Percentiles rank a stretch among this genome's conserved stretches.
These are phyloP conservation scores for Pleurotus citrinopileatus DNA, from an alignment of 768 basidiomycete genomes.

Conservation along the genomic window DNA sequence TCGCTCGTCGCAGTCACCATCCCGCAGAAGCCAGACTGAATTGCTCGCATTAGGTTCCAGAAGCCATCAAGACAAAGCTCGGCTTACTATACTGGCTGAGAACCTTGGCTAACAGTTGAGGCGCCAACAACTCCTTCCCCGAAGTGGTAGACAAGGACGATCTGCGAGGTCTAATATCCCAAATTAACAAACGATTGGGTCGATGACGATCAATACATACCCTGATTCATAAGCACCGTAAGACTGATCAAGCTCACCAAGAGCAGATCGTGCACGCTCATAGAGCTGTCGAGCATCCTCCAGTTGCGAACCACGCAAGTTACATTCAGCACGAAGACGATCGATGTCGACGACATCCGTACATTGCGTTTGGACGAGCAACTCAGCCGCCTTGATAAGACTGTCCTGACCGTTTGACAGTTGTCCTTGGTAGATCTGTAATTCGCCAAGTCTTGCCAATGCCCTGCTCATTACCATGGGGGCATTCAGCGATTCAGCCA, in stretches of 20 bases:
- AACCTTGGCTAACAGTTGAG: conserved; percentile 57
- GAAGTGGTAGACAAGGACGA: conserved; percentile 25
- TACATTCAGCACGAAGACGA: conserved; percentile 55
- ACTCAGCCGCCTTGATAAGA: conserved; percentile 46
- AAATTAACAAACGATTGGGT: too few relatives aligned
- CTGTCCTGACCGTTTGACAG: conserved; percentile 54
- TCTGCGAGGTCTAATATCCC: conserved; percentile 42
- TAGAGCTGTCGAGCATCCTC: conserved; percentile 54
- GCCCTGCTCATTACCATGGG: conserved; percentile 66
- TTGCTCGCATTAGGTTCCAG: conserved; percentile 7
- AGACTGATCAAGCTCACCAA: conserved; percentile 58
- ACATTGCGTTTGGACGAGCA: conserved; percentile 45
- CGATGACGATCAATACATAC: conserved; percentile 35
- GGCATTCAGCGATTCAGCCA: conserved; percentile 68
- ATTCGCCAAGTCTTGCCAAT: conserved; percentile 62
- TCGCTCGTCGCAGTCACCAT: conserved; percentile 52
- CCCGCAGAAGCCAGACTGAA: conserved; percentile 65
- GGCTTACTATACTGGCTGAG: conserved; percentile 66
- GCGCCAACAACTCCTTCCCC: conserved; percentile 50
- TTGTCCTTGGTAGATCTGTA: conserved; percentile 62
- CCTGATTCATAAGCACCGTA: conserved; percentile 54
- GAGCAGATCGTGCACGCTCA: conserved; percentile 50
- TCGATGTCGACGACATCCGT: conserved; percentile 58
- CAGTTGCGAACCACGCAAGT: conserved; percentile 33
- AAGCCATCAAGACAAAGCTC: too few relatives aligned